Base-by-base conservation (phyloP, 805 yeast genomes). In the Wickerhamomyces subpelliculosus region DNA sequence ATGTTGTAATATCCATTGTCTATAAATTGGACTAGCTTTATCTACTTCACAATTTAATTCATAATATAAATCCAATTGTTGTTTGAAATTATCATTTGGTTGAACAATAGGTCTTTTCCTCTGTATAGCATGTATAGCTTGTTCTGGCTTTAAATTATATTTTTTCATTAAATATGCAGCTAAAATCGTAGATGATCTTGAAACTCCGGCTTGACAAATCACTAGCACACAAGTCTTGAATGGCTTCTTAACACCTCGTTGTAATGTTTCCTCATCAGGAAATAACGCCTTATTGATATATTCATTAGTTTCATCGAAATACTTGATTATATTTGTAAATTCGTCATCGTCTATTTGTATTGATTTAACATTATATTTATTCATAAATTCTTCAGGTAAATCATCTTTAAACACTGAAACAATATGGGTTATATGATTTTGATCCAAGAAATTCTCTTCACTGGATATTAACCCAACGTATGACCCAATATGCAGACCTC, bases 191-290 rank as follows among this genome's bases (percentile, higher is more conserved):
- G 84, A 90, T 5, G 96, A 84, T 46, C 98, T 69, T 1, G 96
- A 87, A 22, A 86, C 85, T 1, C 98, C 98, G 22, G 95, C 97
- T 42, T 90, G 85, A 58, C 95, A 85, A 54, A 83, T 86, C 10
- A 83, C 74, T 42, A 78, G 65, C 1, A 73, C 63, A n/a, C 67
- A 64, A 5, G 72, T 70, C 36, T 58, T 52, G 37, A 74, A 75
- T 42, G 38, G 49, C 54, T 44, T 52, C 42, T 34, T 50, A 20
- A 35, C 64, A 12, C 51, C 51, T 8, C 47, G 29, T 14, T 44
- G 40, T 12, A 54, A 37, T 35, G 59, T 59, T 6, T 48, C 39
- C 29, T 63, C 63, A 32, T 61, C 61, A 0, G 72, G 69, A 47
- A 70, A 78, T 16, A 82, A 62, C 0, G 86, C 87, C 3, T 60